phyloP scores from a whole-genome alignment of 768 basidiomycete genomes.

The Punctularia strigosozonata region DNA sequence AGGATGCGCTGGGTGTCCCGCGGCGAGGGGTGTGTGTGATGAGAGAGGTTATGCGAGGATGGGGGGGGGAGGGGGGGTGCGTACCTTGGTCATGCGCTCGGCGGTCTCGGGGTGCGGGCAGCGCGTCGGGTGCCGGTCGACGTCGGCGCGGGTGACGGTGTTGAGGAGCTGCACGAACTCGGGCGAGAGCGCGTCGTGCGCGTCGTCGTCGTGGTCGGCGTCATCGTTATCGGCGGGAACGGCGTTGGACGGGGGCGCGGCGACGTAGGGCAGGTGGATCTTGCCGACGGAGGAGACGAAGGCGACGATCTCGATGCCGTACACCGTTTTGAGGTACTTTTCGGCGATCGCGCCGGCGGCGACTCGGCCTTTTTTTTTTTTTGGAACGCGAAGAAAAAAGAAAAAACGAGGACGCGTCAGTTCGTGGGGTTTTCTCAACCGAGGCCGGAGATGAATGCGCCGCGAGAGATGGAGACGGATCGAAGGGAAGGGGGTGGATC shows the following conservation, averaged over 20 bases:
- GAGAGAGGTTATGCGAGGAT: constrained; percentile 3
- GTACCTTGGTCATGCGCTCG: constrained; percentile 80
- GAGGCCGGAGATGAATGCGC: too few relatives aligned
- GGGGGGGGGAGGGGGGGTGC: neutral
- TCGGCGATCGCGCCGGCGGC: constrained; percentile 98
- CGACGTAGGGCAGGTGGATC: constrained; percentile 57
- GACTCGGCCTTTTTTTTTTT: constrained; percentile 56
- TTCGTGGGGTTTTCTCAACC: too few relatives aligned
- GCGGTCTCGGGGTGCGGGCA: constrained; percentile 89
- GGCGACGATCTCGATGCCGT: constrained; percentile 90
- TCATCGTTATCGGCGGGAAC: constrained; percentile 26
- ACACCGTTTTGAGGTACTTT: constrained; percentile 78
- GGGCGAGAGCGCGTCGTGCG: constrained; percentile 64
- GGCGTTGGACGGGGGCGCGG: constrained; percentile 29
- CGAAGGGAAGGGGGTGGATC: too few relatives aligned
- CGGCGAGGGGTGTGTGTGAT: constrained; percentile 5
- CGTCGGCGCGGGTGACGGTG: constrained; percentile 73
- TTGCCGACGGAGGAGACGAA: constrained; percentile 97
- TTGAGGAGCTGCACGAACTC: constrained; percentile 75
- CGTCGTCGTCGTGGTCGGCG: constrained; percentile 49
- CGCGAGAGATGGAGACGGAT: too few relatives aligned
- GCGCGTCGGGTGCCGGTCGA: constrained; percentile 78
- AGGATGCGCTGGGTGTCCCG: constrained; percentile 62
- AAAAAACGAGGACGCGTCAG: too few relatives aligned
- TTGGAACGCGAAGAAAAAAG: neutral